phyloP scores from a whole-genome alignment of 306 rosid species.

The Dryas alaskensis region DNA sequence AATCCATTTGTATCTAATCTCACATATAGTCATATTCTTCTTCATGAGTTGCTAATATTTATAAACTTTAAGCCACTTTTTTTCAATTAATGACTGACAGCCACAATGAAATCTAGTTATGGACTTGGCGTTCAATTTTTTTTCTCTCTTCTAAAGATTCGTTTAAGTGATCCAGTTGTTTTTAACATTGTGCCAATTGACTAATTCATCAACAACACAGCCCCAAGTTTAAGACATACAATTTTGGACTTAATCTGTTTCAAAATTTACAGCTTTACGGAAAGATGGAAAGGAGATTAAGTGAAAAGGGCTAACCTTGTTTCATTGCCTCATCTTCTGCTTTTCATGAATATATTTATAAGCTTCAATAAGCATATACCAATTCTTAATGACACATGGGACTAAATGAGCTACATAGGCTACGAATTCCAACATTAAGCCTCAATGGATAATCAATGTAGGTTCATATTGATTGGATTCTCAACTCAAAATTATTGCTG shows the following conservation, averaged over 20 bases:
- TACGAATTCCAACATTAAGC: neutral
- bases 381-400: neutral
- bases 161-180: neutral
- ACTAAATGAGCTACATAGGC: neutral
- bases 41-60: neutral
- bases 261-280: neutral
- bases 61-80: neutral
- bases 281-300: neutral
- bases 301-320: neutral
- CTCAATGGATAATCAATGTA: neutral
- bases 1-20: neutral
- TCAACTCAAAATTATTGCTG: neutral
- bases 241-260: neutral
- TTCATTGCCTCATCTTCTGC: neutral
- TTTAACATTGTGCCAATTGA: neutral
- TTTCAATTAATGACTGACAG: neutral
- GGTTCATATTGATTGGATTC: neutral
- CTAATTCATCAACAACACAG: conserved; percentile 5
- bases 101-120: neutral
- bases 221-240: neutral
- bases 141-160: neutral
- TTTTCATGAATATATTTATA: neutral
- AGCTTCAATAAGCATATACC: neutral
- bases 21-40: neutral
- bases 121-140: neutral